Base-by-base conservation (phyloP, 2,329 filamentous ascomycete genomes). In the Ophiostoma sp. region DNA sequence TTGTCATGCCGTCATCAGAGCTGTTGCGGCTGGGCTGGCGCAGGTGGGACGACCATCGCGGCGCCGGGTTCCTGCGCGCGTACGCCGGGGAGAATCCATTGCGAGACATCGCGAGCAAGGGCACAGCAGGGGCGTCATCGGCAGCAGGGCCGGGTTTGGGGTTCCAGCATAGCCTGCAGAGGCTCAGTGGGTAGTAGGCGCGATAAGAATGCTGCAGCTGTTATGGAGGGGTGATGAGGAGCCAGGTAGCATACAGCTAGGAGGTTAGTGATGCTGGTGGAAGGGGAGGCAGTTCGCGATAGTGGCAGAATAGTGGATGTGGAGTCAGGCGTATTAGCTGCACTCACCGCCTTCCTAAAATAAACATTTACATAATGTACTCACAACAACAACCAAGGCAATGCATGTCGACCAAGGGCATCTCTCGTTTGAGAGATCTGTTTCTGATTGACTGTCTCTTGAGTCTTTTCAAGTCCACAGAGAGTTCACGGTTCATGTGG, bases 21-120 rank as follows among this genome's bases (percentile, higher is more conserved):
- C 79, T 82, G 42, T 79, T 77, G 65, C 76, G 79, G 76, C 82
- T 84, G 74, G 82, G 77, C 71, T 86, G 83, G 60, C 83, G 82
- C 65, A 85, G 78, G 73, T 85, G 84, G 65, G 81, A 77, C 27
- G 80, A 79, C 82, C 82, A 84, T 71, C 80, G 82, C 68, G 80
- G 77, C 55, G 78, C 77, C 75, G 45, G 52, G 41, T 52, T 12
- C 64, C 78, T 83, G 71, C 81, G 82, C 70, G 81, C 76, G 16
- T 66, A 55, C 72, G 78, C 78, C 72, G 79, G 77, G 69, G 79
- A 76, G 49, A 77, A 74, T 67, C 76, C 79, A 78, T 81, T 77
- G 75, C 79, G 80, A 72, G 78, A 78, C 79, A 81, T 80, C 72
- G 73, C 62, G 72, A 70, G 14, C 60, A 27, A 18, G 44, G 16